These are phyloP conservation scores for Corymbia citriodora DNA, from an alignment of 441 rosid species.

Conservation along the genomic window DNA sequence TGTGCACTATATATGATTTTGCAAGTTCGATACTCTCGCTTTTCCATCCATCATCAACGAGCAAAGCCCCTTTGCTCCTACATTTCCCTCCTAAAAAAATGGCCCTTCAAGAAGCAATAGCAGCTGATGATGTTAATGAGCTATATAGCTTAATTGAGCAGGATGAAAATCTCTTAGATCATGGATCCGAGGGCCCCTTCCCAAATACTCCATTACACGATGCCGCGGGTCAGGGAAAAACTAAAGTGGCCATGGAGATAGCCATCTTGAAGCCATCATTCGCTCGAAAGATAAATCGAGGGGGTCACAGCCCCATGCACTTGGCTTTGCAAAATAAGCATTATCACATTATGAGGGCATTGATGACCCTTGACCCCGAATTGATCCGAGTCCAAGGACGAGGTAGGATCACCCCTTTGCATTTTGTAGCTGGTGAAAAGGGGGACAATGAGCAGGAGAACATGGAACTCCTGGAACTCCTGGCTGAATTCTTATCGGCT, in stretches of 20 bases:
- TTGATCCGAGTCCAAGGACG: fast-evolving
- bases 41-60: neutral
- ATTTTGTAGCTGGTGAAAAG: neutral
- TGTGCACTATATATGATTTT: too few relatives aligned
- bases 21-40: too few relatives aligned
- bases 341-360: neutral
- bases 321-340: neutral
- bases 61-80: neutral
- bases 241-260: neutral
- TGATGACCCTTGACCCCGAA: neutral
- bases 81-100: neutral
- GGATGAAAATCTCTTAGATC: neutral
- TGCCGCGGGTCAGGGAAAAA: neutral
- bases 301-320: neutral
- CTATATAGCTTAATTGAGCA: neutral
- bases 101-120: neutral
- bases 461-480: fast-evolving
- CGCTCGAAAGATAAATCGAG: neutral
- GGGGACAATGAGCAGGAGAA: neutral
- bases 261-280: neutral
- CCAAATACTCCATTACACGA: neutral
- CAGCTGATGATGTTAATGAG: neutral
- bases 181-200: neutral
- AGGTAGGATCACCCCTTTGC: neutral
- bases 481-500: fast-evolving